Percentiles rank a stretch among this genome's conserved stretches.
phyloP scores from a whole-genome alignment of 2,329 filamentous ascomycete genomes.

The Lachnellula suecica region DNA sequence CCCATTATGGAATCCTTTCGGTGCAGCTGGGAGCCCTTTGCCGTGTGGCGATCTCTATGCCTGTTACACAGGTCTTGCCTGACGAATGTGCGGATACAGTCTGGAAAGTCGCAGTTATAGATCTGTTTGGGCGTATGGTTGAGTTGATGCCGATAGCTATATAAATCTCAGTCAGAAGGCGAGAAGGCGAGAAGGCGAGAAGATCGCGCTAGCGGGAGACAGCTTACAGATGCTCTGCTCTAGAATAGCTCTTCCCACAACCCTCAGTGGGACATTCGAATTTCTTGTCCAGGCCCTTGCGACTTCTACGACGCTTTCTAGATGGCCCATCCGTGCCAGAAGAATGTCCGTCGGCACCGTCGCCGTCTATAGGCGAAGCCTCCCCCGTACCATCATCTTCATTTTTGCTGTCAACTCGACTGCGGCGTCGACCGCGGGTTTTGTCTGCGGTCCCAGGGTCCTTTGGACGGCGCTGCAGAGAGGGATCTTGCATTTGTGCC shows the following conservation, averaged over 20 bases:
- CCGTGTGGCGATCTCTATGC: slow-evolving; percentile 78
- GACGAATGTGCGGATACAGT: slow-evolving; percentile 88
- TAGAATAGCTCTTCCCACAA: slow-evolving; percentile 94
- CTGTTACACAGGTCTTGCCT: slow-evolving; percentile 88
- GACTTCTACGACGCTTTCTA: slow-evolving; percentile 65
- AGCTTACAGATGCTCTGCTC: slow-evolving; percentile 88
- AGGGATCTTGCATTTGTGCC: slow-evolving; percentile 24
- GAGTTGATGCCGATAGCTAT: slow-evolving; percentile 81
- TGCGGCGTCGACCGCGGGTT: slow-evolving; percentile 30
- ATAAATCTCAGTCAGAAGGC: slow-evolving; percentile 10
- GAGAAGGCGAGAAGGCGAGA: slow-evolving; percentile 9
- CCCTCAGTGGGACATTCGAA: slow-evolving; percentile 83
- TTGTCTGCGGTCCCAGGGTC: slow-evolving; percentile 28
- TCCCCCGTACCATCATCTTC: slow-evolving; percentile 25
- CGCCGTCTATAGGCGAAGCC: slow-evolving; percentile 23
- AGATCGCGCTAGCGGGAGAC: not conserved
- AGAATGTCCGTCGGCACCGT: slow-evolving; percentile 26
- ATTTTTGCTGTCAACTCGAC: slow-evolving; percentile 24
- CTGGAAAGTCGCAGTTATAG: slow-evolving; percentile 88
- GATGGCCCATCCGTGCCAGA: slow-evolving; percentile 33
- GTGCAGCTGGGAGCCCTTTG: slow-evolving; percentile 73
- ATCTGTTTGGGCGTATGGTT: slow-evolving; percentile 97
- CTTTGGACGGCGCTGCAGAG: slow-evolving; percentile 23
- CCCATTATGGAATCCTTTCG: slow-evolving; percentile 67
- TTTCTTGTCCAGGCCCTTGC: slow-evolving; percentile 77